Conservation (phyloP, 306 rosid genomes). For the Dryas octopetala region DNA sequence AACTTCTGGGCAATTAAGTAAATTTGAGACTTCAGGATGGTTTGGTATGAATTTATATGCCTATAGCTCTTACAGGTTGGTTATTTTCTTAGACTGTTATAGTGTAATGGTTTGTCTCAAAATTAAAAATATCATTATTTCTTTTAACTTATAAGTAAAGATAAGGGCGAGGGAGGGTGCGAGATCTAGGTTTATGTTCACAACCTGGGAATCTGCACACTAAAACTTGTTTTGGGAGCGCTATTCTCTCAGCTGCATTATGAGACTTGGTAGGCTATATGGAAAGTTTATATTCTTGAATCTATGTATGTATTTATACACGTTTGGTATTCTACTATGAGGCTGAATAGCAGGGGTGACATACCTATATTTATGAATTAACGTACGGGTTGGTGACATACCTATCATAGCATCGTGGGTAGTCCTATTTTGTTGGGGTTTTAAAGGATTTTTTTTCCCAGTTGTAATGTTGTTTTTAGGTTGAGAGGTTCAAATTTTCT, state of each 20-base stretch:
- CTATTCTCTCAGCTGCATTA: background rate
- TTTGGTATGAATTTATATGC: conserved; percentile 2
- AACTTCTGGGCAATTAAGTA: background rate
- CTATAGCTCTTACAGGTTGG: background rate
- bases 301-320: background rate
- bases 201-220: background rate
- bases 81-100: background rate
- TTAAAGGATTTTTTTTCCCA: background rate
- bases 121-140: background rate
- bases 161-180: background rate
- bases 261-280: background rate
- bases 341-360: background rate
- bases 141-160: background rate
- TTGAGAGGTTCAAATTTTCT: no score
- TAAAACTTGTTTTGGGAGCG: background rate
- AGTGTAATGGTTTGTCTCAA: background rate
- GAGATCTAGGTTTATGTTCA: background rate
- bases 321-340: background rate
- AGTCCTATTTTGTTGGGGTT: background rate
- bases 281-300: no score
- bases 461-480: background rate
- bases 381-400: background rate
- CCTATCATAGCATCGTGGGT: background rate
- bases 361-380: background rate
- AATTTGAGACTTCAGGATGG: background rate